Evolutionary conservation across 2,329 filamentous ascomycete species (phyloP), one percentile per base, ranked within the genome.

Genomic region (Cladosporium sp.): DNA sequence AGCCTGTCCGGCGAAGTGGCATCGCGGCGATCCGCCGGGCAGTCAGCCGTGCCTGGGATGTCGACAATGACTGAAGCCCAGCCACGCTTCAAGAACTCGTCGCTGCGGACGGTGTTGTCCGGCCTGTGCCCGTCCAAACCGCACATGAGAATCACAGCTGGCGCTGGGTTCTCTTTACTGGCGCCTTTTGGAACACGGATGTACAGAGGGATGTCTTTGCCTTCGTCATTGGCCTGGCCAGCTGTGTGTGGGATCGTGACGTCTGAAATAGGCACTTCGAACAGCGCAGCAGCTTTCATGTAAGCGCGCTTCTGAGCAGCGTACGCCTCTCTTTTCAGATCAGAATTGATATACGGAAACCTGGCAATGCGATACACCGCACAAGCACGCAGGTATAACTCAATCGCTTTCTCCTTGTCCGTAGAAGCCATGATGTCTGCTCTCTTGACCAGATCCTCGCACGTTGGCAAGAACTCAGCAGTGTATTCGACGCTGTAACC

Each of bases 1-100:
- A 88, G 71, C 2, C 86, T 77, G 65, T 89, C 87, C 0, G 83
- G 75, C 1, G 78, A 79, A 3, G 73, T 70, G 0, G 86, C 81
- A 66, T 89, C 86, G 0, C 77, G 74, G 28, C 83, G 76, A 61
- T 86, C 83, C 0, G 85, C 83, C 0, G 86, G 86, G 59, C 81
- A 88, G 68, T 89, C 86, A 4, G 83, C 86, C 1, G 85, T 87
- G 0, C 85, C 85, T 0, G 84, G 84, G 57, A 87, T 86, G 70
- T 89, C 86, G 20, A 58, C 78, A 22, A 86, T 80, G 2, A 89
- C 77, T 9, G 74, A 75, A 1, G 77, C 85, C 85, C 85, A 89
- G 3, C 85, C 85, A 40, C 85, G 80, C 1, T 75, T 69, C 5
- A 86, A 71, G 64, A 88, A 86, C 71, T 86, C 84, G 52, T 87